A percentile compares a stretch with the other conserved stretches of the same genome.
These are phyloP conservation scores for Monosporascus sp. DNA, from an alignment of 2,329 filamentous ascomycete species.

Conservation along the genomic window DNA sequence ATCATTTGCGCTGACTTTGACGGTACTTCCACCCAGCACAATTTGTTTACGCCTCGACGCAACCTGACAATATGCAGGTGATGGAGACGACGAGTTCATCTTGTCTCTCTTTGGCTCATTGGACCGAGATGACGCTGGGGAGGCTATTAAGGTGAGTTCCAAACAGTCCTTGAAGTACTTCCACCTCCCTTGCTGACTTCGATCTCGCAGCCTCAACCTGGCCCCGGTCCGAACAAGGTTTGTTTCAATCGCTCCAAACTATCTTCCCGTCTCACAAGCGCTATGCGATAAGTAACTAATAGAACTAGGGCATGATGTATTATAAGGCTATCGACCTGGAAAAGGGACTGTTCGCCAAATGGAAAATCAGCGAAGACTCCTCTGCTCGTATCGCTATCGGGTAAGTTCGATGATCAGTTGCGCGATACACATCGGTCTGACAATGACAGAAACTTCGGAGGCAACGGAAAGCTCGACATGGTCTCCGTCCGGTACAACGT, in stretches of 20 bases:
- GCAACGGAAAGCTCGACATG: constrained; percentile 9
- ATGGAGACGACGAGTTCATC: constrained; percentile 17
- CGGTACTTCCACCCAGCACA: no score
- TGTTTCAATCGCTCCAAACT: no score
- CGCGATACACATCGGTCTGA: no score
- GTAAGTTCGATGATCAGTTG: background rate
- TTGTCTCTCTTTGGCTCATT: constrained; percentile 12
- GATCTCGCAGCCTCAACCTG: background rate
- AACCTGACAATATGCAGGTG: constrained; percentile 1
- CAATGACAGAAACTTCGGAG: constrained; percentile 10
- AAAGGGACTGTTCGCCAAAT: constrained; percentile 15
- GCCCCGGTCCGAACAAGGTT: constrained; percentile 4
- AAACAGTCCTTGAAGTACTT: no score
- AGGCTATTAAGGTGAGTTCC: no score
- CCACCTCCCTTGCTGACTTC: no score
- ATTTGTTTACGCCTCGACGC: no score
- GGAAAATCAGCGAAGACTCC: constrained; percentile 9
- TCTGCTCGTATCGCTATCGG: constrained; percentile 5
- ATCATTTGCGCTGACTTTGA: no score
- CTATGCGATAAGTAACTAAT: no score
- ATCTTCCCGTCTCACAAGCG: no score
- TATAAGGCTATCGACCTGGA: constrained; percentile 17
- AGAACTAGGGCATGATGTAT: constrained; percentile 6
- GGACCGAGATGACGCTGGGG: constrained; percentile 2
- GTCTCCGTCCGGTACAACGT: constrained; percentile 16